Conservation (phyloP, 345 rosid species). For the Linum usitatissimum region DNA sequence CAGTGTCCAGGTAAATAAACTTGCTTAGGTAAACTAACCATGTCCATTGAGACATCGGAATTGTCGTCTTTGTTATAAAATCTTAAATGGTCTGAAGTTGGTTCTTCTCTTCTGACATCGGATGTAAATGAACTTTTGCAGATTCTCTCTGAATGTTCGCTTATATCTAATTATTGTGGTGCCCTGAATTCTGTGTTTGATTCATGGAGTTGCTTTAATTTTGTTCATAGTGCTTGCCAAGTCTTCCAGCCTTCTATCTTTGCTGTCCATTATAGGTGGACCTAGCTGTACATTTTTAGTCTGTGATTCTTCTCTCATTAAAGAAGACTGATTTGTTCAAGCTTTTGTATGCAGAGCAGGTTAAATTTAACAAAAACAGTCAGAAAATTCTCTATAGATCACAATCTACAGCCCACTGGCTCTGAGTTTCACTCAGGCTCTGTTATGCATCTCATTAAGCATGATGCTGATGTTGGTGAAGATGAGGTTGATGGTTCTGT, state of each 20-base stretch:
- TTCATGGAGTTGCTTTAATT: neutral
- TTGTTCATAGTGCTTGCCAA: too few species aligned
- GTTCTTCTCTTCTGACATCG: neutral
- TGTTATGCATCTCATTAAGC: conserved; percentile 44
- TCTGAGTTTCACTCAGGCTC: conserved; percentile 74
- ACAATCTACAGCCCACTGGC: conserved; percentile 68
- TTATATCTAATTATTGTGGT: neutral
- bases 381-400: conserved; percentile 83
- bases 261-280: too few species aligned
- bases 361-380: conserved; percentile 91
- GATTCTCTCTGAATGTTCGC: neutral
- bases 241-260: too few species aligned
- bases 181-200: neutral
- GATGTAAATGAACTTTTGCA: too few species aligned
- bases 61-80: too few species aligned
- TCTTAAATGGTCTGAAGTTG: neutral
- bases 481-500: conserved; percentile 58
- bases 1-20: neutral
- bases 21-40: neutral
- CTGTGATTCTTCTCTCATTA: neutral
- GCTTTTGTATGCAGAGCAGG: conserved; percentile 73
- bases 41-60: too few species aligned
- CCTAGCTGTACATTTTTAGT: neutral
- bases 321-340: conserved; percentile 19
- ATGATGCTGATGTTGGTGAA: conserved; percentile 70